Evolutionary conservation across 176 grass and related monocot species (phyloP).

Genomic region (Cenchrus purpureus): DNA sequence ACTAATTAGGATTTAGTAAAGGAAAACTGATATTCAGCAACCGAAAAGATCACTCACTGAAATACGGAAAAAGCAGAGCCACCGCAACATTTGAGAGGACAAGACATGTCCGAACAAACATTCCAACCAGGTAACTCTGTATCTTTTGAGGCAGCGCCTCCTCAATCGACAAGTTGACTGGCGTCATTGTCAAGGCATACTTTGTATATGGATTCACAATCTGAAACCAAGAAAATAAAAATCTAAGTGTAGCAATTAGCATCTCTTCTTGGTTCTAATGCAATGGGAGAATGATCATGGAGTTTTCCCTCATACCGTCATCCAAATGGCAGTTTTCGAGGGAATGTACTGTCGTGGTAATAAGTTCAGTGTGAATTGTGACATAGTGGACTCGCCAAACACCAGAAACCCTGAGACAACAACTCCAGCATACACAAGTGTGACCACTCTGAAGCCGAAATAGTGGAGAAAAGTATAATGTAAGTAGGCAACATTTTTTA

Average conservation of each 20-base stretch:
- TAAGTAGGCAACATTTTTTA: too few relatives aligned
- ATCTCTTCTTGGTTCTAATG: not conserved
- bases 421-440: too few relatives aligned
- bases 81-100: too few relatives aligned
- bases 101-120: conserved; percentile 52
- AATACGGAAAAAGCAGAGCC: conserved; percentile 63
- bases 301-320: conserved; percentile 53
- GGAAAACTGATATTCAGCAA: not conserved
- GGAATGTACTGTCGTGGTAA: too few relatives aligned
- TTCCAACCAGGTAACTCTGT: not conserved
- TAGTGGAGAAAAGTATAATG: too few relatives aligned
- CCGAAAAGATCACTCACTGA: conserved; percentile 46
- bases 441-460: too few relatives aligned
- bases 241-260: not conserved
- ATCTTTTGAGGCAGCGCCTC: conserved; percentile 59
- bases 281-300: not conserved
- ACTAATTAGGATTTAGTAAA: not conserved
- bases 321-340: conserved; percentile 61
- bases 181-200: conserved; percentile 77
- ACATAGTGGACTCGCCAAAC: too few relatives aligned
- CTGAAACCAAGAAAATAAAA: conserved; percentile 34
- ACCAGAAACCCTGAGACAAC: too few relatives aligned
- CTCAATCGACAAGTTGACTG: conserved; percentile 66
- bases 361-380: too few relatives aligned
- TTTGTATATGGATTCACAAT: conserved; percentile 78